phyloP scores from a whole-genome alignment of 768 basidiomycete genomes.

The Lactifluus pinguis region DNA sequence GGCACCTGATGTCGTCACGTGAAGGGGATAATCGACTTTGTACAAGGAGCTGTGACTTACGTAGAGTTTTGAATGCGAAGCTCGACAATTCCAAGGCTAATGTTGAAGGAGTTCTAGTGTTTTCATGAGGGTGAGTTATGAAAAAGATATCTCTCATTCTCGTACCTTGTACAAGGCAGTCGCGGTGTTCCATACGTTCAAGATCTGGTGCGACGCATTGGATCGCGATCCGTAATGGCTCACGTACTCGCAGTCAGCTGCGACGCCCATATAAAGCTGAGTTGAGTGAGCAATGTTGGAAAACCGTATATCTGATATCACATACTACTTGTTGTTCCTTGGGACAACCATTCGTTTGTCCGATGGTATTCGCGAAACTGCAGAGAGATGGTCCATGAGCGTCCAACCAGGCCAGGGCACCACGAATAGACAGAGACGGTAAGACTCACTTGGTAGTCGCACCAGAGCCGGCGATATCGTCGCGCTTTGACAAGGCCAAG shows the following conservation, averaged over 20 bases:
- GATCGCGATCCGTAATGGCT: constrained; percentile 49
- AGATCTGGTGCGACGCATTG: constrained; percentile 63
- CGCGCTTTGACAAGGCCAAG: constrained; percentile 37
- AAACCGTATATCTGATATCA: not conserved
- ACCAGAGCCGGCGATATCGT: constrained; percentile 45
- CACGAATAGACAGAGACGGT: not conserved
- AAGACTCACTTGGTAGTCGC: constrained; percentile 43
- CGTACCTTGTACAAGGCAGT: constrained; percentile 59
- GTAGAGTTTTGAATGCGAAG: constrained; percentile 57
- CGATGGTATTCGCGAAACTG: constrained; percentile 66
- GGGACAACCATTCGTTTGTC: constrained; percentile 63
- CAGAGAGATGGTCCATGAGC: not conserved
- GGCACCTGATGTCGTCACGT: constrained; percentile 40
- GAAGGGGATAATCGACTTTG: not conserved
- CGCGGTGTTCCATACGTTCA: constrained; percentile 75
- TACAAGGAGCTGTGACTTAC: constrained; percentile 25
- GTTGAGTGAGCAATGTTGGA: not conserved
- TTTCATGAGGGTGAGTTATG: not conserved
- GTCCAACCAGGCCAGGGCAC: not conserved
- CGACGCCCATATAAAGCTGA: constrained; percentile 74
- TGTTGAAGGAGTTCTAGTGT: constrained; percentile 60
- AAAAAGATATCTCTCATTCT: not conserved
- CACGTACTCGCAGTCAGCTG: constrained; percentile 79
- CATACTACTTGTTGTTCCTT: constrained; percentile 58
- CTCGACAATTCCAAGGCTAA: constrained; percentile 77